Evolutionary conservation across 169 alveolate species (phyloP), one percentile per base, ranked within the genome.

Genomic region (Plasmodium knowlesi): DNA sequence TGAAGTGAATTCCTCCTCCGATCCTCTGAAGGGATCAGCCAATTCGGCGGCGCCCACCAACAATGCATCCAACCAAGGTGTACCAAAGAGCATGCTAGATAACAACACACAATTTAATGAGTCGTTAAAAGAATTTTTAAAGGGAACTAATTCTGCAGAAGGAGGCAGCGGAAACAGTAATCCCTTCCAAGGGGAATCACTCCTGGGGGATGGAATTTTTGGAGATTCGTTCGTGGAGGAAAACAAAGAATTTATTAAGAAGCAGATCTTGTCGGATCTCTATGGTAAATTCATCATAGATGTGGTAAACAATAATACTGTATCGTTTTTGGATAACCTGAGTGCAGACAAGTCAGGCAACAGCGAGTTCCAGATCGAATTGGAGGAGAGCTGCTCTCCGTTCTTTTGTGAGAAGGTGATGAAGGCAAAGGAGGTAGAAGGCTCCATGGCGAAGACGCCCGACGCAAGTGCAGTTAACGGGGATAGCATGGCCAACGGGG

Each of bases 341-440:
- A 84, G 76, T 22, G 41, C 84, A 0, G 78, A 72, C 8, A 22
- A 84, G 16, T 6, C 37, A 43, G 76, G 46, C 22, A 84, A 72
- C 12, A 72, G n/a, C 1, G 92, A 84, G 16, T 84, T 72, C 46
- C 92, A 84, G 57, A 71, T 84, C 5, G 92, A 84, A 19, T 53
- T 84, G 30, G 92, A 84, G 57, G 92, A 84, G 54, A 84, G 83
- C 14, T 84, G 92, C 37, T 84, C 92, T n/a, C 92, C 92, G 6
- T 84, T 84, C 46, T 84, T 72, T 30, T 84, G 92, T 57, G 92
- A 84, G 14, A 84, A 84, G 78, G 53, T 84, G 61, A 84, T 84
- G 92, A 84, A 72, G 37, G 92, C 92, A 34, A 71, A 84, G 53
- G 92, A 84, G 78, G 54, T 84, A 16, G 61, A 37, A 19, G 3